Percentiles rank a stretch among this genome's conserved stretches.
These are phyloP conservation scores for Darksidea phi DNA, from an alignment of 495 filamentous ascomycete species.

Conservation along the genomic window DNA sequence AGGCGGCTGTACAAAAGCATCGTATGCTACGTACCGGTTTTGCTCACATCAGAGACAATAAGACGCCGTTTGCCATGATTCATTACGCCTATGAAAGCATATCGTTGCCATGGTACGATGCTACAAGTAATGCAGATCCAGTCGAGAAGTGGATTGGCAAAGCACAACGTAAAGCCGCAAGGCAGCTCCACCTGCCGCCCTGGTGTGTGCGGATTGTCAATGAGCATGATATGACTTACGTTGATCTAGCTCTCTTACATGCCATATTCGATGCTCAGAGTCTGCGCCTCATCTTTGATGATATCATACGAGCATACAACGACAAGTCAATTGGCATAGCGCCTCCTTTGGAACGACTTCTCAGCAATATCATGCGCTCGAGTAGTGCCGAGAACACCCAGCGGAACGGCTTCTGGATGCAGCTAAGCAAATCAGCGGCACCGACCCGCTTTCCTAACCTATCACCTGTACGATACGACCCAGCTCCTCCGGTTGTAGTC, in stretches of 20 bases:
- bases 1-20: constrained; percentile 35
- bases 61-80: constrained; percentile 66
- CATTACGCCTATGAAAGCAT: constrained; percentile 46
- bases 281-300: constrained; percentile 57
- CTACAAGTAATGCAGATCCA: constrained; percentile 12
- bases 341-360: constrained; percentile 40
- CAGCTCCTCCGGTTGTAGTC: constrained; percentile 42
- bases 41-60: constrained; percentile 28
- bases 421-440: constrained; percentile 51
- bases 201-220: constrained; percentile 50
- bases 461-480: constrained; percentile 55
- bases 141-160: constrained; percentile 24
- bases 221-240: constrained; percentile 18
- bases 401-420: constrained; percentile 61
- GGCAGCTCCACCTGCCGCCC: constrained; percentile 49
- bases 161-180: constrained; percentile 7
- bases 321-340: constrained; percentile 30
- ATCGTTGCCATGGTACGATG: constrained; percentile 49
- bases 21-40: constrained; percentile 46
- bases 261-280: constrained; percentile 78
- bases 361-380: constrained; percentile 51
- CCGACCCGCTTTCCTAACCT: constrained; percentile 67
- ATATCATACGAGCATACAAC: constrained; percentile 50
- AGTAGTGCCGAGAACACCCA: constrained; percentile 39
- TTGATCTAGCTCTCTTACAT: constrained; percentile 64